Conservation (phyloP, 768 basidiomycete species). For the Lactarius pseudohatsudake region DNA sequence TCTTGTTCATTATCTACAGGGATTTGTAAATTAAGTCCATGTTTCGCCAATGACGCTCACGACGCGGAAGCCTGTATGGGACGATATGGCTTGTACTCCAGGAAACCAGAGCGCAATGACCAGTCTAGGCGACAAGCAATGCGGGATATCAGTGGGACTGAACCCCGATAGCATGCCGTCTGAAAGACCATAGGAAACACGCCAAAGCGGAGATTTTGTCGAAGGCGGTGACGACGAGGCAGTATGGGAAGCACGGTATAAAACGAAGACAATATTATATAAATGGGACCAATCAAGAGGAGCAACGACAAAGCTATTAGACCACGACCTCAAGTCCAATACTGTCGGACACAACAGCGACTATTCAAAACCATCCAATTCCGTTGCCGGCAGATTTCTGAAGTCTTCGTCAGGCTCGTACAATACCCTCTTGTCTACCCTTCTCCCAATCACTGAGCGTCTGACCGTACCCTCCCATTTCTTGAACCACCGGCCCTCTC, state of each 20-base stretch:
- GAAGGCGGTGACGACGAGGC: slow-evolving; percentile 49
- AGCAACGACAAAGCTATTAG: slow-evolving; percentile 26
- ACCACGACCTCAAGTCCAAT: background rate
- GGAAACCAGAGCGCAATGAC: slow-evolving; percentile 30
- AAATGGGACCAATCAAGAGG: slow-evolving; percentile 12
- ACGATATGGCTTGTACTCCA: slow-evolving; percentile 26
- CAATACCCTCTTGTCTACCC: slow-evolving; percentile 24
- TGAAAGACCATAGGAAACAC: slow-evolving; percentile 23
- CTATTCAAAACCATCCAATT: slow-evolving; percentile 1
- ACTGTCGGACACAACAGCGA: slow-evolving; percentile 6
- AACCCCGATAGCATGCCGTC: slow-evolving; percentile 57
- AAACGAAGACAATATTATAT: background rate
- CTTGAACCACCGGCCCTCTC: slow-evolving; percentile 79
- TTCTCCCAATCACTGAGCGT: slow-evolving; percentile 47
- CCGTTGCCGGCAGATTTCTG: slow-evolving; percentile 10
- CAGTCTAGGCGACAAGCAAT: slow-evolving; percentile 42
- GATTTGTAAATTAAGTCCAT: slow-evolving; percentile 9
- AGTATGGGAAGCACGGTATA: slow-evolving; percentile 53
- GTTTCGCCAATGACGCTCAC: slow-evolving; percentile 19
- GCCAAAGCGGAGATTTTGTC: slow-evolving; percentile 62
- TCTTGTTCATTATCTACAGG: background rate
- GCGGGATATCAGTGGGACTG: slow-evolving; percentile 60
- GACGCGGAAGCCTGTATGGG: slow-evolving; percentile 14
- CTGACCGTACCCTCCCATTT: slow-evolving; percentile 71
- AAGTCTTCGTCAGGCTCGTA: slow-evolving; percentile 25